Base-by-base conservation (phyloP, 1,284 basidiomycete genomes). In the Cutaneotrichosporon spelunceum region DNA sequence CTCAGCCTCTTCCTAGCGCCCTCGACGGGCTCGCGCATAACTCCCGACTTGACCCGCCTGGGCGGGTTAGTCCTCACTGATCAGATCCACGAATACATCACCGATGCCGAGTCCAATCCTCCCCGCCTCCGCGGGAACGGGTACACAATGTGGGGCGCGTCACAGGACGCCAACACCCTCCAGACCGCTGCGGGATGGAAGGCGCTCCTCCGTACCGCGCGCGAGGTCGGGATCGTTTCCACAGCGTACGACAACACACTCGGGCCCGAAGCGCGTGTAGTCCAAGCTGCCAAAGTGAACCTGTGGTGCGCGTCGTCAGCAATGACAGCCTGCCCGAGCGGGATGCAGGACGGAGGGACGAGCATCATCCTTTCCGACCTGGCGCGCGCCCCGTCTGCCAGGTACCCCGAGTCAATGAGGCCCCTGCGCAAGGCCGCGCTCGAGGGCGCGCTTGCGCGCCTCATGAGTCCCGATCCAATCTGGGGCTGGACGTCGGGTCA, bases 401-500 rank as follows among this genome's bases (percentile, higher is more conserved):
- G 24, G 1, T 56, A 55, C 26, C 33, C 58, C 13, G 29, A 44
- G 24, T 39, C 52, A 2, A 36, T 56, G 34, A 36, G 47, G 24
- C n/a, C 19, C 1, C 23, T 16, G 10, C 52, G 57, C 30, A 29
- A 36, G 26, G 8, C n/a, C 14, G 63, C 60, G 30, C 50, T 64
- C 10, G 30, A 53, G 33, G 16, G 48, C n/a, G 63, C 61, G 7
- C 49, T 65, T 4, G 27, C 27, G 9, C 63, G 58, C 14, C 61
- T 67, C 10, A 48, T 64, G 13, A 59, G 59, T 16, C 36, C 42
- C 1, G 84, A 90, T 72, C 84, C 88, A 1, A 69, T 78, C 0
- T 64, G 76, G 27, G 87, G 87, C 0, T 91, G 86, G 70, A 88
- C 86, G 0, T 84, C 88, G 10, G 90, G 89, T 0, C 89, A 91